Evolutionary conservation across 305 asterid species (phyloP), one percentile per base, ranked within the genome.

Genomic region (Andrographis paniculata): DNA sequence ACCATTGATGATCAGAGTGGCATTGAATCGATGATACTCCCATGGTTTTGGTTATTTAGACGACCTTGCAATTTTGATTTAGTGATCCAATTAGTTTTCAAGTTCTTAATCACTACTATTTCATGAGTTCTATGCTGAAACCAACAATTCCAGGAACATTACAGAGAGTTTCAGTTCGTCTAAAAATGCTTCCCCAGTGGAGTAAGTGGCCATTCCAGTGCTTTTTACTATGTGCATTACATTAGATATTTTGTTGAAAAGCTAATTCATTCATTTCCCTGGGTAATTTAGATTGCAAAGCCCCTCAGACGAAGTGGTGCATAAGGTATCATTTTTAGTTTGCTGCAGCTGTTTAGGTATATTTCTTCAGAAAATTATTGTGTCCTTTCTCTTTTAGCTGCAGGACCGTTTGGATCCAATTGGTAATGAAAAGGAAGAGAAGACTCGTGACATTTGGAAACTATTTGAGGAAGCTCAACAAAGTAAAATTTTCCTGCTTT

Each of bases 391-490:
- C n/a, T 51, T 60, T 57, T 52, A 49, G 17, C 43, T 43, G 63
- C 66, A 78, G 86, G 65, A 59, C 33, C 56, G 48, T 48, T 49
- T 48, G 46, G 69, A 55, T 55, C 47, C 72, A 42, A 37, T 48
- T 36, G 62, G 43, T 24, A 31, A 23, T 53, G 64, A 55, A 45
- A 63, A 50, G 42, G 63, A 65, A 59, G 71, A 62, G 59, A 80
- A 74, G 57, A 73, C 20, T 28, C 62, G 31, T 53, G 83, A 76
- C 59, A 56, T 85, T 48, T 73, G 87, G 95, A 38, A 71, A 56
- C 81, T 85, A 56, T 85, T 82, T 53, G 61, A 51, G 61, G 83
- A 85, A 69, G 95, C 95, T 51, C 87, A 82, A 55, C 72, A 59
- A 57, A 85, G 95, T 81, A 55, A 39, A 80, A 59, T 39, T 54